A percentile compares a stretch with the other conserved stretches of the same genome.
Conservation (phyloP, 1,284 basidiomycete genomes). For the Naganishia sp. region DNA sequence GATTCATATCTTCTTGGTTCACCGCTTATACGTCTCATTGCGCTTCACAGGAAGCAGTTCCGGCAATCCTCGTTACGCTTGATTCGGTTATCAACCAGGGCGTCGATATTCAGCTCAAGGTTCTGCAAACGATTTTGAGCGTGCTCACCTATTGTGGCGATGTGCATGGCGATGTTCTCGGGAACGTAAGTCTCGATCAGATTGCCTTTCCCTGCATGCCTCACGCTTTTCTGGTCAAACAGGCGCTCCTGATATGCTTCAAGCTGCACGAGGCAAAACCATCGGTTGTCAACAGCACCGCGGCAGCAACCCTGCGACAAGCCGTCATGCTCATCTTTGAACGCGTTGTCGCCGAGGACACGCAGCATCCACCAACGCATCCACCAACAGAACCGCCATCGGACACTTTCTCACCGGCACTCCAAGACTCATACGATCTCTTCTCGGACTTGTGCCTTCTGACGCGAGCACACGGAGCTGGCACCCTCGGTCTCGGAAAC, state of each 20-base stretch:
- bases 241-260: conserved; percentile 90
- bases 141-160: conserved; percentile 82
- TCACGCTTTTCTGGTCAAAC: not conserved
- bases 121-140: conserved; percentile 84
- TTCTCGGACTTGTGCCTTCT: conserved; percentile 88
- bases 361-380: conserved; percentile 16
- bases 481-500: conserved; percentile 16
- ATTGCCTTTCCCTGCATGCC: not conserved
- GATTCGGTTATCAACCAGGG: conserved; percentile 84
- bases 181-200: conserved; percentile 63
- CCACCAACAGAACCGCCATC: conserved; percentile 32
- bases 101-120: conserved; percentile 89
- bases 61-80: conserved; percentile 77
- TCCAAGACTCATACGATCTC: conserved; percentile 81
- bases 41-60: conserved; percentile 64
- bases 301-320: conserved; percentile 92
- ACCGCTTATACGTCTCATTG: not conserved
- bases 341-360: conserved; percentile 81
- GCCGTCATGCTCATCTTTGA: conserved; percentile 98
- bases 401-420: conserved; percentile 69
- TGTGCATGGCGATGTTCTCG: conserved; percentile 75
- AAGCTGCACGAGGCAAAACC: conserved; percentile 92
- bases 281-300: conserved; percentile 93
- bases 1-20: not conserved
- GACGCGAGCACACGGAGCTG: conserved; percentile 51